Evolutionary conservation across 2,329 filamentous ascomycete genomes (phyloP).

Genomic region (Cercospora janseana): DNA sequence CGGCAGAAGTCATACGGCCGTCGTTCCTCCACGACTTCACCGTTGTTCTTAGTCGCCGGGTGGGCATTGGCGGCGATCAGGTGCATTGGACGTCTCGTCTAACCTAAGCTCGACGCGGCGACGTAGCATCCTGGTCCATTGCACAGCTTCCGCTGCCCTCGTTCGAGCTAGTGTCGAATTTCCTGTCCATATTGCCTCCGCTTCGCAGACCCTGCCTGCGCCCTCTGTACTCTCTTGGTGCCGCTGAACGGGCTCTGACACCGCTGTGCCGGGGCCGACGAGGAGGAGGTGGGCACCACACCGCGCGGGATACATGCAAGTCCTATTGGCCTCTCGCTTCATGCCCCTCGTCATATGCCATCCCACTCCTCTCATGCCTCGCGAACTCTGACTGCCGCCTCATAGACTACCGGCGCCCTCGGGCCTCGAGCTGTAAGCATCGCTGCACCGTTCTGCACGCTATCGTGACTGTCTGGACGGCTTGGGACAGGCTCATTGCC

Average conservation of each 20-base stretch:
- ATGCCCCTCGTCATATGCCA: constrained; percentile 5
- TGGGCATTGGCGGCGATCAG: constrained; percentile 16
- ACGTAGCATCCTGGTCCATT: too few relatives aligned
- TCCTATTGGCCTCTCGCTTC: constrained; percentile 3
- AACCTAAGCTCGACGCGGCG: too few relatives aligned
- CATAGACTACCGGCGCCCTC: constrained; percentile 8
- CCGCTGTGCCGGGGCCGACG: neutral
- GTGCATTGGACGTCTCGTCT: constrained; percentile 11
- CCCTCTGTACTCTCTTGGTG: constrained; percentile 1
- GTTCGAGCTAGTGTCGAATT: constrained; percentile 13
- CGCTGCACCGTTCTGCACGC: constrained; percentile 1
- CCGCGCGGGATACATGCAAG: neutral
- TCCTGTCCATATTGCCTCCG: constrained; percentile 14
- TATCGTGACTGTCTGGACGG: neutral
- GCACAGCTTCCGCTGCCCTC: constrained; percentile 11
- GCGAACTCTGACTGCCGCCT: neutral
- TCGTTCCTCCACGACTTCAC: constrained; percentile 10
- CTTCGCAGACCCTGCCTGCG: constrained; percentile 12
- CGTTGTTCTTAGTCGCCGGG: constrained; percentile 14
- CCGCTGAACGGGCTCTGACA: neutral
- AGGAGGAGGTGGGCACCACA: constrained; percentile 3
- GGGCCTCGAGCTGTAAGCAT: neutral
- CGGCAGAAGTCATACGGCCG: neutral
- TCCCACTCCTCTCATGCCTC: neutral
- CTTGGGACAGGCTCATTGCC: neutral